Conservation (phyloP, 495 filamentous ascomycete genomes). For the Penicillium tannophilum region DNA sequence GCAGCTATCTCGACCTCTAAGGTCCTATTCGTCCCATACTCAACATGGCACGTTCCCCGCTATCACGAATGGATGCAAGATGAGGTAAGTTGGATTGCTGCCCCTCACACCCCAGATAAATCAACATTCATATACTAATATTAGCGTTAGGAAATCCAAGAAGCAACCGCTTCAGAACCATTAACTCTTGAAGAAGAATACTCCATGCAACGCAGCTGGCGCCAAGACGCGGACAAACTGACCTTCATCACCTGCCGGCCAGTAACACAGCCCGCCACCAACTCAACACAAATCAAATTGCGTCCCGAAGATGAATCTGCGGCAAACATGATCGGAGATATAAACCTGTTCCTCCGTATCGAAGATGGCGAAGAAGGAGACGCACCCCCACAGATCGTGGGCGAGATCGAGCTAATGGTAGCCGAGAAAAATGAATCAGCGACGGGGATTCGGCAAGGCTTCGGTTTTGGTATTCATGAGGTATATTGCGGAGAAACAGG, state of each 20-base stretch:
- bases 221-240: conserved; percentile 61
- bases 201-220: conserved; percentile 82
- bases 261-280: conserved; percentile 2
- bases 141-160: conserved; percentile 66
- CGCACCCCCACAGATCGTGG: conserved; percentile 50
- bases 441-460: conserved; percentile 66
- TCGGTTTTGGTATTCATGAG: conserved; percentile 67
- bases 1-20: conserved; percentile 66
- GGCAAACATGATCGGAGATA: conserved; percentile 74
- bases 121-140: neutral
- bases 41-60: conserved; percentile 71
- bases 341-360: conserved; percentile 77
- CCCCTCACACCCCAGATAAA: neutral
- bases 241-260: conserved; percentile 49
- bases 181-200: conserved; percentile 79
- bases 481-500: conserved; percentile 57
- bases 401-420: conserved; percentile 90
- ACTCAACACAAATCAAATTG: conserved; percentile 15
- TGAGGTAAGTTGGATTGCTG: conserved; percentile 51
- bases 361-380: conserved; percentile 49
- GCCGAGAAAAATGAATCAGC: conserved; percentile 58
- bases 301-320: conserved; percentile 52
- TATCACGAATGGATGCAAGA: conserved; percentile 95
- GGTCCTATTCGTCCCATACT: conserved; percentile 82
- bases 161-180: conserved; percentile 81